Percentiles rank a stretch among this genome's conserved stretches.
These are phyloP conservation scores for Amylostereum areolatum DNA, from an alignment of 1,284 basidiomycete species.

Conservation along the genomic window DNA sequence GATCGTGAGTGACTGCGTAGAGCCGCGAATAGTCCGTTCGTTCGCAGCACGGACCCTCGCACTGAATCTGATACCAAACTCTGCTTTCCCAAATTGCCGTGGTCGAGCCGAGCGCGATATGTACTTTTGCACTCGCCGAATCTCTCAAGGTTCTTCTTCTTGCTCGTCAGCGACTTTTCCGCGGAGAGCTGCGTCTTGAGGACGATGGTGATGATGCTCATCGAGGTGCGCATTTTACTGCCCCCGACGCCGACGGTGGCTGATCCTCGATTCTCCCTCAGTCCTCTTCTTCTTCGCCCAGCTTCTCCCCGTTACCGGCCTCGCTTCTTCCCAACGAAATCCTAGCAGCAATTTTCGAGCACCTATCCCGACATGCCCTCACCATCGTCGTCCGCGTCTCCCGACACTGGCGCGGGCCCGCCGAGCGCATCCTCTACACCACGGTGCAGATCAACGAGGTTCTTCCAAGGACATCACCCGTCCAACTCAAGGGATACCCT, in stretches of 20 bases:
- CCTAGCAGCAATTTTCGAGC: slow-evolving; percentile 42
- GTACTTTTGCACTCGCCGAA: not conserved
- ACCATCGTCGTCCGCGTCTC: slow-evolving; percentile 38
- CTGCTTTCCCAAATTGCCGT: not conserved
- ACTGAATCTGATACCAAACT: no score
- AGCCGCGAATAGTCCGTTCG: not conserved
- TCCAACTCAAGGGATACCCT: not conserved
- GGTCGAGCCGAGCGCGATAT: not conserved
- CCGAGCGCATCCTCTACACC: slow-evolving; percentile 53
- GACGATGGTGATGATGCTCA: not conserved
- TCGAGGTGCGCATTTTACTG: not conserved
- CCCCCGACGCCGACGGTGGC: no score
- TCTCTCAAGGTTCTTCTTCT: not conserved
- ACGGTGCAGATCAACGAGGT: slow-evolving; percentile 42
- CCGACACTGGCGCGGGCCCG: slow-evolving; percentile 44
- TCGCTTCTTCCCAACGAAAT: slow-evolving; percentile 50
- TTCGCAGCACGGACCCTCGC: not conserved
- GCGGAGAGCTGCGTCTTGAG: no score
- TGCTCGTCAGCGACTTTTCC: not conserved
- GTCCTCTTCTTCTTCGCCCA: not conserved
- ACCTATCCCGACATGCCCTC: slow-evolving; percentile 37
- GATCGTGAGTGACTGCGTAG: no score
- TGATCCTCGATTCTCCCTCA: not conserved
- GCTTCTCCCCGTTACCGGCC: not conserved
- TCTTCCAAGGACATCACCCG: slow-evolving; percentile 31